Evolutionary conservation across 345 rosid species (phyloP).

Genomic region (Ceriops tagal): DNA sequence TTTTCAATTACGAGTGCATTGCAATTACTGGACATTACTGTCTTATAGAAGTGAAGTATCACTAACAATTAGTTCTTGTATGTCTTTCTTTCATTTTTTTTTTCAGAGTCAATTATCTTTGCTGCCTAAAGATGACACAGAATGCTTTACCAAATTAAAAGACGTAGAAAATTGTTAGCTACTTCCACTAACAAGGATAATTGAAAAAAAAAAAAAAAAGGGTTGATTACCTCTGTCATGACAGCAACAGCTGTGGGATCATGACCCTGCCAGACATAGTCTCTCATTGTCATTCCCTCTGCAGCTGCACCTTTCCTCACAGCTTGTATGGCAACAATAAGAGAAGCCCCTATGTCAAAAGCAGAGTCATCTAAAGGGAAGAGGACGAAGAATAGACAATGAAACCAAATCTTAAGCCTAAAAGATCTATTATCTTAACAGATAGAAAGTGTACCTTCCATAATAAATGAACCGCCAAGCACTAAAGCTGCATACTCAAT

Average conservation of each 20-base stretch:
- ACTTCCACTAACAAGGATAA: not conserved
- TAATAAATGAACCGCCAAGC: conserved; percentile 84
- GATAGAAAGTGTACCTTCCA: conserved; percentile 59
- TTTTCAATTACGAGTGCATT: too few relatives aligned
- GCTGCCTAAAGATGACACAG: not conserved
- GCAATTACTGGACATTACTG: too few relatives aligned
- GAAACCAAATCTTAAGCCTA: not conserved
- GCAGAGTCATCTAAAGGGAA: conserved; percentile 8
- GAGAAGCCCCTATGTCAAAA: conserved; percentile 74
- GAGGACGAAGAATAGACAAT: conserved; percentile 1
- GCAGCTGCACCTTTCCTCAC: conserved; percentile 95
- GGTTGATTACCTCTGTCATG: conserved; percentile 81
- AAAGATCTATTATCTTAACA: not conserved
- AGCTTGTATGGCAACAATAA: conserved; percentile 90
- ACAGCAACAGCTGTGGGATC: conserved; percentile 99
- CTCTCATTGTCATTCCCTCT: conserved; percentile 89
- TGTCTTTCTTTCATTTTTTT: too few relatives aligned
- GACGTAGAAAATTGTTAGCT: not conserved
- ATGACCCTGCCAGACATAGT: conserved; percentile 97
- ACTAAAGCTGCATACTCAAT: conserved; percentile 87
- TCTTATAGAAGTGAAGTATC: too few relatives aligned
- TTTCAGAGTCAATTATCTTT: not conserved
- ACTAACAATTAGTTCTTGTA: too few relatives aligned
- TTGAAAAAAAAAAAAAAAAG: not conserved
- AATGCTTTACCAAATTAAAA: not conserved